These are phyloP conservation scores for Ogataea hybrid DNA, from an alignment of 1,139 yeast species.

Conservation along the genomic window DNA sequence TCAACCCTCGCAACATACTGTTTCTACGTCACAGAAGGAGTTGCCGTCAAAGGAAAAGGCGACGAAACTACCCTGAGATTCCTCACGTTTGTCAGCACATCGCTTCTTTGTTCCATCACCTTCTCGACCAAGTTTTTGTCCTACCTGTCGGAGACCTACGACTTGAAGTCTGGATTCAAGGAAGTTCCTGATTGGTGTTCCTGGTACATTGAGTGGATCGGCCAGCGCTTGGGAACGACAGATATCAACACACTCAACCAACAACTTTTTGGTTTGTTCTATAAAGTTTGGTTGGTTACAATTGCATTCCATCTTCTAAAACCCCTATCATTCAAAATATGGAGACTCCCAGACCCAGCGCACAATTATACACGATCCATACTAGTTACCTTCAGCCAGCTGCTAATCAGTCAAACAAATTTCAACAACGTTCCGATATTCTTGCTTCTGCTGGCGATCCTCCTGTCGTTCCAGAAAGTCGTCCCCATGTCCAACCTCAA, in stretches of 20 bases:
- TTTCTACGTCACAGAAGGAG: slow-evolving; percentile 1
- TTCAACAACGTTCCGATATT: slow-evolving; percentile 70
- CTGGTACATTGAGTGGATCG: slow-evolving; percentile 16
- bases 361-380: slow-evolving; percentile 39
- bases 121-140: slow-evolving; percentile 26
- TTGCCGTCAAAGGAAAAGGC: not conserved
- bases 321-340: slow-evolving; percentile 16
- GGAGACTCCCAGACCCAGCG: not conserved
- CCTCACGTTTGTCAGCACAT: slow-evolving; percentile 16
- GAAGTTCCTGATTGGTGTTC: slow-evolving; percentile 26
- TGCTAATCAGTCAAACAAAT: slow-evolving; percentile 70
- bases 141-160: slow-evolving; percentile 27
- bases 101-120: slow-evolving; percentile 21
- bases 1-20: slow-evolving; percentile 18
- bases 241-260: slow-evolving; percentile 24
- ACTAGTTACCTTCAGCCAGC: slow-evolving; percentile 45
- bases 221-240: slow-evolving; percentile 10
- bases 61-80: slow-evolving; percentile 2
- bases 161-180: slow-evolving; percentile 15
- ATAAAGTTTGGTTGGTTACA: slow-evolving; percentile 23
- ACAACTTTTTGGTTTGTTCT: slow-evolving; percentile 23
- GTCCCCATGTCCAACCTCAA: slow-evolving; percentile 13
- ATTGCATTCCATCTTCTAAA: slow-evolving; percentile 15
- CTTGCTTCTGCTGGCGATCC: slow-evolving; percentile 45
- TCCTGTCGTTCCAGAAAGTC: slow-evolving; percentile 25